Evolutionary conservation across 1,284 basidiomycete species (phyloP).

Genomic region (Tilletiopsis washingtonensis): DNA sequence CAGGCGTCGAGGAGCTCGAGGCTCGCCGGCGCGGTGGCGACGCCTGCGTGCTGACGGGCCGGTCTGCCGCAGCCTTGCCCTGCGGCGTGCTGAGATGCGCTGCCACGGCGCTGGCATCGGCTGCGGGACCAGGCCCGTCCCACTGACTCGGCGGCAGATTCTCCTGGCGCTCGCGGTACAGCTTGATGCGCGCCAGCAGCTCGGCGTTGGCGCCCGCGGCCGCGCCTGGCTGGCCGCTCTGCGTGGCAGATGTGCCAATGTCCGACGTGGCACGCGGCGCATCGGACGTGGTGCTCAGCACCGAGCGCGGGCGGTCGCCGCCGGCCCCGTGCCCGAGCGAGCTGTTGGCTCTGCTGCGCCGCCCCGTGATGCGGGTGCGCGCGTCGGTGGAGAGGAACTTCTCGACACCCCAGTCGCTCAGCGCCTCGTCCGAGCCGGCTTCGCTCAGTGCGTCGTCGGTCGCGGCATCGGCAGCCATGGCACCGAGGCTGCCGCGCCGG

Average conservation of each 20-base stretch:
- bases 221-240: neutral
- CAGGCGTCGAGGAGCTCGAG: neutral
- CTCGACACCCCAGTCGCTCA: constrained; percentile 36
- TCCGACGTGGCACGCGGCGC: neutral
- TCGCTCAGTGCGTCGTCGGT: constrained; percentile 4
- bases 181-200: constrained; percentile 34
- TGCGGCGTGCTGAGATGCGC: constrained; percentile 18
- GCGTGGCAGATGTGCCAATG: neutral
- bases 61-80: too few relatives aligned
- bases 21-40: neutral
- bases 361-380: constrained; percentile 18
- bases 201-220: constrained; percentile 8
- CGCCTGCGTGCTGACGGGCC: neutral
- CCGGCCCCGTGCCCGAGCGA: constrained; percentile 1
- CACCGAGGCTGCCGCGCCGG: constrained; percentile 8
- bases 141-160: constrained; percentile 28
- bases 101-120: constrained; percentile 21
- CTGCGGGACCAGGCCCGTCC: constrained; percentile 14
- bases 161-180: constrained; percentile 37
- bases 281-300: neutral
- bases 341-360: constrained; percentile 18
- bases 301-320: neutral
- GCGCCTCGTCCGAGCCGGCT: constrained; percentile 12
- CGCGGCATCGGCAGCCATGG: constrained; percentile 2
- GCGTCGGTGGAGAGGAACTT: constrained; percentile 35